Evolutionary conservation across 192 early-diverging fungal genomes (phyloP), one percentile per base, ranked within the genome.

Genomic region (Chytriomyces sp.): DNA sequence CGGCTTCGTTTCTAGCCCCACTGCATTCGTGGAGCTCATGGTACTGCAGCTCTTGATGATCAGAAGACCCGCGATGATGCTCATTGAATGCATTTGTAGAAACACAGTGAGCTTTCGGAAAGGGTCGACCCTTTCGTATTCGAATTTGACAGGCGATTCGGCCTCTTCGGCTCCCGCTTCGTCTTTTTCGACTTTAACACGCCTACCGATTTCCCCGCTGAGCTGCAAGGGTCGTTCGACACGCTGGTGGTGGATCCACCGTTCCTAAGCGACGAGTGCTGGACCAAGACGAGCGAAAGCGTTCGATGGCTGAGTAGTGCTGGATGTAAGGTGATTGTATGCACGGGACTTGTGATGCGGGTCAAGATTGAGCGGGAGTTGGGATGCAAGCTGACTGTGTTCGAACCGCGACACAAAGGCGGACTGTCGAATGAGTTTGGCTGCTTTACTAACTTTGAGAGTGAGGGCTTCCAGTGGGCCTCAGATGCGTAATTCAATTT

Each of bases 351-450:
- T 3, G 77, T 89, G 28, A 89, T 91, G 88, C 73, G 78, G 37
- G 68, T 73, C 7, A 57, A 84, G 72, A 81, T 89, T 37, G 52
- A 67, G 26, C 39, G 75, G 70, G 75, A 85, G 70, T 63, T 89
- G 25, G 87, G 83, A 7, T 83, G 79, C 17, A 59, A 74, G 19
- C 75, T 87, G 54, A 91, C 91, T 0, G 67, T 31, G 8, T 93
- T 93, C 77, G 56, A 77, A 28, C 91, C 91, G 5, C 77, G 70
- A 19, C 92, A 93, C 61, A 75, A 79, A 52, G 82, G 88, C 52
- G 89, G 90, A 7, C 76, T 93, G 2, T 86, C 91, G 10, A 93
- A 93, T 74, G 91, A 93, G 65, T 93, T 93, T 72, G 75, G 87
- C 28, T 91, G 86, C 78, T 93, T 82, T 72, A 75, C 83, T 10